Evolutionary conservation across 2,329 filamentous ascomycete species (phyloP), one percentile per base, ranked within the genome.

Genomic region (Epichloe baconii): DNA sequence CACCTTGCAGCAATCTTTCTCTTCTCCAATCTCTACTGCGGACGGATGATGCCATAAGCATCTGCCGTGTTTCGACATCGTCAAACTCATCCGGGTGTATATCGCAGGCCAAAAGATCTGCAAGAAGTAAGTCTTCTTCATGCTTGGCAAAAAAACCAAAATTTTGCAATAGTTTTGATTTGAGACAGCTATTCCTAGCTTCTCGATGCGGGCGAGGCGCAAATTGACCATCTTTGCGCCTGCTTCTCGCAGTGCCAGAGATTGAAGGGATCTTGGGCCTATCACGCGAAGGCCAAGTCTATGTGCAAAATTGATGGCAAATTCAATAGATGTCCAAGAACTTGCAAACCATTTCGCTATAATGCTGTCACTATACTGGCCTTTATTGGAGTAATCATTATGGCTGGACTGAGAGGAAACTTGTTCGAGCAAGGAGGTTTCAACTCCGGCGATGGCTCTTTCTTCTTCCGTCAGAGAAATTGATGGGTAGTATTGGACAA

Each of bases 341-440:
- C 74, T 83, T 10, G 89, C 89, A 63, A 95, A 90, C 70, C 88
- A 81, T 55, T 83, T 79, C n/a, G 89, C 85, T 17, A 86, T 84
- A 34, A 94, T 83, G 55, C 81, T 58, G 47, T 68, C 65, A 42
- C 59, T 62, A 37, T 60, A 63, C 17, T 57, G 58, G 19, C 60
- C 56, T 51, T 54, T 57, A 21, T 52, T 34, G 34, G 41, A 26
- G 3, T 44, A 31, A 7, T 44, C 7, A 4, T 35, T 17, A 12
- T 45, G 6, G 19, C 31, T 43, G 15, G 10, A 15, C 8, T 26
- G 41, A 12, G 34, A 37, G 21, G 21, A 21, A 19, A 8, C 6
- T 17, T 41, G 3, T 19, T n/a, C 44, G 21, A 36, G 34, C 12
- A 36, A 12, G 4, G 11, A 40, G 35, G 21, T 17, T 17, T 26